Evolutionary conservation across 2,329 filamentous ascomycete genomes (phyloP), one percentile per base, ranked within the genome.

Genomic region (Cyphellophora attinorum): DNA sequence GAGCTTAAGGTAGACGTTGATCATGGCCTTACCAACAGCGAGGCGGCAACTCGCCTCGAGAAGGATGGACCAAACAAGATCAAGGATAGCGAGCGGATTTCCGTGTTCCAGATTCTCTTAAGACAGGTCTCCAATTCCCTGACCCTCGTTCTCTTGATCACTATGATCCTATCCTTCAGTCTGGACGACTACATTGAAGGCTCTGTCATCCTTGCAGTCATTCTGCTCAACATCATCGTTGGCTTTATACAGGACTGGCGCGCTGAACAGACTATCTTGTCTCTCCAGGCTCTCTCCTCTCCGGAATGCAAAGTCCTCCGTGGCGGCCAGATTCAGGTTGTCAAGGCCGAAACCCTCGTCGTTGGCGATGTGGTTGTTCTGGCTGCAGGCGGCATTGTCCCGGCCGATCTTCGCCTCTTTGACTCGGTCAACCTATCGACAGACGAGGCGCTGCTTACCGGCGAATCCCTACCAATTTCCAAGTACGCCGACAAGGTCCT

Each of bases 51-150:
- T 28, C 79, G 79, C 56, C 68, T 84, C 52, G 60, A 61, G 57
- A 67, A 69, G 54, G 65, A 82, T 70, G 81, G 80, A 48, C 69
- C 72, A 49, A 85, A 85, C 64, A 71, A 70, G 55, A 73, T 85
- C 64, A 74, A 79, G 60, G 74, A 75, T 60, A 74, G 77, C 65
- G 75, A 79, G 61, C 75, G 77, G 59, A 61, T 80, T 62, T 83
- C 79, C 59, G 52, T 79, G 59, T 82, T 34, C 32, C 32, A 79
- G 48, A 67, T 72, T 33, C 51, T 72, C 11, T 45, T 67, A 25
- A 60, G 64, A 33, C 68, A 72, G 45, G 51, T 70, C 25, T 64
- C 65, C 25, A 72, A 72, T 47, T 67, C 67, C 5, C 69, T 72
- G 66, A 69, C 65, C 19, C 45, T 72, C 44, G 68, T 67, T 35